Evolutionary conservation across 306 rosid species (phyloP).

Genomic region (Corylus americana): DNA sequence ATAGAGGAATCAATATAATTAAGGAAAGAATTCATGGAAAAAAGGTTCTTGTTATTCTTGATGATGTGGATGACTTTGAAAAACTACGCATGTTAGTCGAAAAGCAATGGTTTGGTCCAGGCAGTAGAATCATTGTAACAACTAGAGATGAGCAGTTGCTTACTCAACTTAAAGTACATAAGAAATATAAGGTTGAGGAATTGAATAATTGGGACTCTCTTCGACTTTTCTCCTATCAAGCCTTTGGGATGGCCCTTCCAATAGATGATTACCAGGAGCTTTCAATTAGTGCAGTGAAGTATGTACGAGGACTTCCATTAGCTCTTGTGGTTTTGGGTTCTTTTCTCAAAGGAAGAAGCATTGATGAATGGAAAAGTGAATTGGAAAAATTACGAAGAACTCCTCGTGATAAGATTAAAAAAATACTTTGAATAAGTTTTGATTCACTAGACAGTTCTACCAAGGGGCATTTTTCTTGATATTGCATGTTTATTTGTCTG

Average conservation of each 20-base stretch:
- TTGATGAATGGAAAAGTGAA: conserved; percentile 27
- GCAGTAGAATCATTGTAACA: conserved; percentile 32
- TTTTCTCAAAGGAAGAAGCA: conserved; percentile 15
- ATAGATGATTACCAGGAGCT: not conserved
- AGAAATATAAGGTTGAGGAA: not conserved
- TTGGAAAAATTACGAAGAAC: conserved; percentile 28
- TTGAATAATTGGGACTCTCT: conserved; percentile 25
- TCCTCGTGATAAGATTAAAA: conserved; percentile 30
- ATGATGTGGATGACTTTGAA: not conserved
- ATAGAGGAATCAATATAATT: conserved; percentile 3
- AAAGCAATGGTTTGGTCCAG: conserved; percentile 18
- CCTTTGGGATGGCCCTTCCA: conserved; percentile 19
- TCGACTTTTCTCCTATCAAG: conserved; percentile 34
- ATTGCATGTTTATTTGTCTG: conserved; percentile 44
- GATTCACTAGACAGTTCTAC: conserved; percentile 15
- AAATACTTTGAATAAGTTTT: conserved; percentile 23
- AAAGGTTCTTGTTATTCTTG: conserved; percentile 21
- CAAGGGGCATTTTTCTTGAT: conserved; percentile 40
- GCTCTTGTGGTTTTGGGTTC: conserved; percentile 47
- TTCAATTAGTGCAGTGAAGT: conserved; percentile 10
- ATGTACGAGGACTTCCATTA: conserved; percentile 39
- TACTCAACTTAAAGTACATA: not conserved
- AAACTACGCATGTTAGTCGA: conserved; percentile 6
- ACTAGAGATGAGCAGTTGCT: conserved; percentile 21
- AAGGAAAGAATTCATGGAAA: not conserved